Conservation (phyloP, 352 stramenopile genomes). For the Phytophthora lateralis region DNA sequence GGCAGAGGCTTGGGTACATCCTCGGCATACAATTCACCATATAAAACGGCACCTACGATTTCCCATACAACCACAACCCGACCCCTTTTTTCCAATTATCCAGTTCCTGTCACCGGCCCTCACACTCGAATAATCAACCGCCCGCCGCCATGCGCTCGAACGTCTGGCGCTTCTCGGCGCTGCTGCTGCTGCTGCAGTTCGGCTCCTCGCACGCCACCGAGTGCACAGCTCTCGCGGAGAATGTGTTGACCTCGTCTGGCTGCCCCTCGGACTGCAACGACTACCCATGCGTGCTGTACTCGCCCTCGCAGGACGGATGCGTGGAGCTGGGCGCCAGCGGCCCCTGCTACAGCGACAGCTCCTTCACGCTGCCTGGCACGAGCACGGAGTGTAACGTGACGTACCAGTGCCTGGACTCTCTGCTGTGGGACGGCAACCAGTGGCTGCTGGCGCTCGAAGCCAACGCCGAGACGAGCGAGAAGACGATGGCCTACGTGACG, state of each 20-base stretch:
- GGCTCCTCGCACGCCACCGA: slow-evolving; percentile 14
- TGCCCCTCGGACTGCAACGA: slow-evolving; percentile 43
- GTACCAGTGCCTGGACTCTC: slow-evolving; percentile 60
- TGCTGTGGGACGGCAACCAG: slow-evolving; percentile 43
- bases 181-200: slow-evolving; percentile 16
- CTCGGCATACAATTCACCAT: slow-evolving; percentile 10
- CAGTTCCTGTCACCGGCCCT: slow-evolving; percentile 15
- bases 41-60: too few relatives aligned
- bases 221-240: slow-evolving; percentile 54
- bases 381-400: slow-evolving; percentile 47
- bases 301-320: slow-evolving; percentile 45
- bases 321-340: slow-evolving; percentile 37
- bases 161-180: slow-evolving; percentile 17
- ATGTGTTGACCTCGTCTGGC: slow-evolving; percentile 50
- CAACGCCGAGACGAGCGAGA: slow-evolving; percentile 26
- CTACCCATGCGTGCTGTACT: slow-evolving; percentile 57
- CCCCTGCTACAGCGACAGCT: slow-evolving; percentile 37
- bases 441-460: slow-evolving; percentile 42
- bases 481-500: slow-evolving; percentile 55
- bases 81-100: slow-evolving; percentile 22
- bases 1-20: slow-evolving; percentile 12
- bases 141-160: not conserved
- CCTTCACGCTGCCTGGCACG: slow-evolving; percentile 32
- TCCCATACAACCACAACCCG: slow-evolving; percentile 4
- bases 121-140: slow-evolving; percentile 15